These are phyloP conservation scores for Jamesozyma hellenica DNA, from an alignment of 805 yeast genomes.

Conservation along the genomic window DNA sequence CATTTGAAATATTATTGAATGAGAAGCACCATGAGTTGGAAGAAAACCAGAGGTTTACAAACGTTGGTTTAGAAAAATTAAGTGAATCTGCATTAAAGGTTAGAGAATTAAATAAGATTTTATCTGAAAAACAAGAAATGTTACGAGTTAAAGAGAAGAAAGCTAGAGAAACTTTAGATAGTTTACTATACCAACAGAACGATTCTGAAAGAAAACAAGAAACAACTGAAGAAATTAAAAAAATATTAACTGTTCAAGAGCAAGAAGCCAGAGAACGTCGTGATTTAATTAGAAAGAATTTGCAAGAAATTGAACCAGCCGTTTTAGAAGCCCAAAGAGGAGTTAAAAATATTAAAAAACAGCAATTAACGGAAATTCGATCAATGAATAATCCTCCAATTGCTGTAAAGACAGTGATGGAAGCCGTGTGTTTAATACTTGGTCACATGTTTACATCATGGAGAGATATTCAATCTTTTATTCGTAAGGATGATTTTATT, in stretches of 20 bases:
- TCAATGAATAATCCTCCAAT: slow-evolving; percentile 88
- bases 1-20: slow-evolving; percentile 36
- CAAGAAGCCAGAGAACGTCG: slow-evolving; percentile 45
- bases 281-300: slow-evolving; percentile 45
- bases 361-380: slow-evolving; percentile 79
- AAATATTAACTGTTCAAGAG: slow-evolving; percentile 60
- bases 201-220: slow-evolving; percentile 88
- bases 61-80: slow-evolving; percentile 62
- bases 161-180: slow-evolving; percentile 61
- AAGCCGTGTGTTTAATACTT: slow-evolving; percentile 74
- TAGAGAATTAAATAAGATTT: slow-evolving; percentile 41
- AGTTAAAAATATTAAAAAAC: slow-evolving; percentile 87
- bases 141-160: slow-evolving; percentile 51
- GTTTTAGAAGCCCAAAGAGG: slow-evolving; percentile 76
- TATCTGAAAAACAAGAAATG: slow-evolving; percentile 43
- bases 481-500: slow-evolving; percentile 81
- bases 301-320: slow-evolving; percentile 76
- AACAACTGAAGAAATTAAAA: slow-evolving; percentile 68
- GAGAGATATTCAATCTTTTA: slow-evolving; percentile 75
- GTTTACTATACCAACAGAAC: slow-evolving; percentile 74
- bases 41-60: slow-evolving; percentile 60
- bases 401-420: slow-evolving; percentile 74
- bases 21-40: slow-evolving; percentile 42
- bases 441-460: slow-evolving; percentile 60
- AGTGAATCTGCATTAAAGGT: slow-evolving; percentile 71